Percentiles rank a stretch among this genome's conserved stretches.
These are phyloP conservation scores for Curvularia eragrostidis DNA, from an alignment of 2,329 filamentous ascomycete species.

Conservation along the genomic window DNA sequence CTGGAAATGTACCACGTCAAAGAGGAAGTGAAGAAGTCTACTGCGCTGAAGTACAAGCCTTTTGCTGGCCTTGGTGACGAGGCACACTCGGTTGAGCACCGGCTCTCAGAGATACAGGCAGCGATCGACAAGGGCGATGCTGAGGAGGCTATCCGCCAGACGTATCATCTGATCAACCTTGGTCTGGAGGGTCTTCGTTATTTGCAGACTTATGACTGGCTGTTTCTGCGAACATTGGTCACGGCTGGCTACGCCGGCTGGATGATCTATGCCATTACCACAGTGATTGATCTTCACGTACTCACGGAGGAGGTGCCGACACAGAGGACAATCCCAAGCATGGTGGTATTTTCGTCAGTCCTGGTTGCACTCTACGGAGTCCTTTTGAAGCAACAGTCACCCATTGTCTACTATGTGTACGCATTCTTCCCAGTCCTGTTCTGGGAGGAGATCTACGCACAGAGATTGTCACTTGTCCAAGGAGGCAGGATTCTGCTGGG, in stretches of 20 bases:
- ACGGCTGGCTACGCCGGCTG: constrained; percentile 92
- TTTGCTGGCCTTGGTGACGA: constrained; percentile 73
- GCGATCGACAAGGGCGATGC: constrained; percentile 71
- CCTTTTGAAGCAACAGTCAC: constrained; percentile 79
- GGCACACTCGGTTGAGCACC: constrained; percentile 68
- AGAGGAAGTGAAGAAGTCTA: constrained; percentile 79
- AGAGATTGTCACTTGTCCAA: constrained; percentile 70
- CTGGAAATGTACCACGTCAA: constrained; percentile 97
- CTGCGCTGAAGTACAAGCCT: constrained; percentile 77
- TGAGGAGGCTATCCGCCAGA: constrained; percentile 80
- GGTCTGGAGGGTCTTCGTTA: constrained; percentile 86
- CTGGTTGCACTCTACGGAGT: constrained; percentile 79
- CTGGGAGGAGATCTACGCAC: constrained; percentile 93
- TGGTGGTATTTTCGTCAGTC: constrained; percentile 74
- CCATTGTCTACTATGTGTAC: constrained; percentile 86
- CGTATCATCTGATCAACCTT: constrained; percentile 76
- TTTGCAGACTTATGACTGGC: constrained; percentile 97
- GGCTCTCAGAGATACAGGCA: constrained; percentile 70
- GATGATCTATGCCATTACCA: constrained; percentile 91
- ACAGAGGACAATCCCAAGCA: constrained; percentile 66
- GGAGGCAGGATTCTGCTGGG: constrained; percentile 74
- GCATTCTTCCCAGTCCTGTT: constrained; percentile 91
- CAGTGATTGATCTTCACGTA: constrained; percentile 86
- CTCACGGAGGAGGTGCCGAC: constrained; percentile 72
- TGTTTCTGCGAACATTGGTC: constrained; percentile 88